Evolutionary conservation across 768 basidiomycete genomes (phyloP), one percentile per base, ranked within the genome.

Genomic region (Agaricus subrufescens): DNA sequence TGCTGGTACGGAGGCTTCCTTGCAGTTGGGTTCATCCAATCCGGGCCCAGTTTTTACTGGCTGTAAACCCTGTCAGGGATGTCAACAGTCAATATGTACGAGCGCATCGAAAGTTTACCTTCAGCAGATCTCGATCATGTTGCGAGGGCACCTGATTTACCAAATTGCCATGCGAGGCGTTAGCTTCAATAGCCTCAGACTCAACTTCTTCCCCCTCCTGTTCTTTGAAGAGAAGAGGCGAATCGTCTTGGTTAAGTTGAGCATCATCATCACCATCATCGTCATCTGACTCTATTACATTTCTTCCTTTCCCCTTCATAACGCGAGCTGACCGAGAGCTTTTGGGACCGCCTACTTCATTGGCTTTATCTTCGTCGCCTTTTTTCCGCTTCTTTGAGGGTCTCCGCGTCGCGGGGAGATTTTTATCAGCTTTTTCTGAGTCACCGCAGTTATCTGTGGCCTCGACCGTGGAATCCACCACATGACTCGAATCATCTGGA

Each of bases 241-340:
- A 31, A 34, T 43, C 56, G 56, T 39, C 57, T 54, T 5, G 7
- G 43, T 31, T 43, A 12, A 48, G 30, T 12, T 46, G 62, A 1
- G 53, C 61, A 14, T 73, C 71, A 23, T 72, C 67, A 19, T 74
- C 74, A 30, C 72, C 61, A 14, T 73, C 71, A 23, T 72, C 67
- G n/a, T 74, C 74, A 30, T 72, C 70, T 26, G 67, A 55, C 27
- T 71, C 50, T 39, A 69, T 60, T 23, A 62, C 58, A 46, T 67
- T 71, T 52, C 68, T 60, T 58, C 61, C 61, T 57, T 63, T 61
- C 48, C 63, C 56, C 42, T 59, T 61, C 52, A 57, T 61, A 51
- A 54, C 61, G 27, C 39, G 49, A 10, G 43, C 46, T 25, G 44
- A 9, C 31, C 15, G 57, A 60, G 61, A 9, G 38, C 48, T 29